These are phyloP conservation scores for Kluyveromyces siamensis DNA, from an alignment of 805 yeast species.

Conservation along the genomic window DNA sequence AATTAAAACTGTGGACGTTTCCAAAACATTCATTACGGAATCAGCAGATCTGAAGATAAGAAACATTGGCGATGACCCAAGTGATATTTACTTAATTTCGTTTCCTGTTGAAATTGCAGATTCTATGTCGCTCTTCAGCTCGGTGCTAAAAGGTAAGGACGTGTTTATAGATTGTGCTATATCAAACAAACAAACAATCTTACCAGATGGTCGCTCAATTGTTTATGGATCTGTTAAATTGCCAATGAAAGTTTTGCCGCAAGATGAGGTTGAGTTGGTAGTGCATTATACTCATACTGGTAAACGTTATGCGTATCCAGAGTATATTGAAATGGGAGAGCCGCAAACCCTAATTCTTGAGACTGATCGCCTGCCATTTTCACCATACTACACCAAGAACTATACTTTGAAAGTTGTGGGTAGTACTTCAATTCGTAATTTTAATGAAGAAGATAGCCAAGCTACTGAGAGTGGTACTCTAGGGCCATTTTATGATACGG, in stretches of 20 bases:
- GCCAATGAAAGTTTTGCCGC: conserved; percentile 62
- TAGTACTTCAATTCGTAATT: conserved; percentile 14
- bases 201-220: conserved; percentile 20
- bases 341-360: conserved; percentile 50
- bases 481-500: conserved; percentile 43
- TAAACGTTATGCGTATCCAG: conserved; percentile 53
- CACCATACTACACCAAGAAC: conserved; percentile 55
- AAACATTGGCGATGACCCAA: conserved; percentile 51
- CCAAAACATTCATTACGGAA: conserved; percentile 59
- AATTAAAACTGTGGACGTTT: conserved; percentile 52
- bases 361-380: conserved; percentile 46
- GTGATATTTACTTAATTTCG: conserved; percentile 46
- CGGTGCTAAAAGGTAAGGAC: conserved; percentile 23
- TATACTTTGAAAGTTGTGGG: conserved; percentile 35
- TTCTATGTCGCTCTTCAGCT: conserved; percentile 39
- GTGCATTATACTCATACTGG: conserved; percentile 42
- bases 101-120: conserved; percentile 40
- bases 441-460: conserved; percentile 29
- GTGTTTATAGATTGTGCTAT: conserved; percentile 22
- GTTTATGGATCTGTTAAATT: conserved; percentile 42
- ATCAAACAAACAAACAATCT: conserved; percentile 15
- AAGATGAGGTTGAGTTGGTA: conserved; percentile 39
- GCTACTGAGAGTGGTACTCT: conserved; percentile 35
- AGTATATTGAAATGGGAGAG: conserved; percentile 46
- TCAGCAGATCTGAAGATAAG: conserved; percentile 42